Conservation (phyloP, 2,329 filamentous ascomycete species). For the Conoideocrella luteorostrata region DNA sequence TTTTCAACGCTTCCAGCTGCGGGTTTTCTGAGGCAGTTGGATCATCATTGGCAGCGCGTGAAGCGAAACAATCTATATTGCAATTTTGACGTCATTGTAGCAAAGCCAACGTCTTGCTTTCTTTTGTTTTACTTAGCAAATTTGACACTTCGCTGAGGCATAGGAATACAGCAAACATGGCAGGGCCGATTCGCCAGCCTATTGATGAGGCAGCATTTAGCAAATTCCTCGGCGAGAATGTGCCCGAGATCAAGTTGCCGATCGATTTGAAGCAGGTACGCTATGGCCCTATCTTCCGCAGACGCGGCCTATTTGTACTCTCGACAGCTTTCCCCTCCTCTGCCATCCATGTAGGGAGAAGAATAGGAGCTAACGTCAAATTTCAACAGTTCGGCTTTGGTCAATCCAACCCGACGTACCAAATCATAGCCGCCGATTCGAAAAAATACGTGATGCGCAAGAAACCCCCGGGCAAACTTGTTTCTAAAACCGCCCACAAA, state of each 20-base stretch:
- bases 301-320: no score
- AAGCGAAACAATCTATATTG: no score
- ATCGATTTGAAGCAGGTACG: slow-evolving; percentile 82
- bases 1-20: no score
- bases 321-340: background rate
- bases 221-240: slow-evolving; percentile 67
- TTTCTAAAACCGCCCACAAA: slow-evolving; percentile 90
- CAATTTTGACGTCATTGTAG: no score
- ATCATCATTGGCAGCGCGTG: no score
- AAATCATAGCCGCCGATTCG: slow-evolving; percentile 66
- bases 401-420: slow-evolving; percentile 96
- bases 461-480: slow-evolving; percentile 90
- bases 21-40: no score
- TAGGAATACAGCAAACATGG: slow-evolving; percentile 49
- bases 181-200: slow-evolving; percentile 80
- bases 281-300: background rate
- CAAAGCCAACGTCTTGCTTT: no score
- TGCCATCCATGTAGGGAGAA: no score
- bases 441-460: slow-evolving; percentile 85
- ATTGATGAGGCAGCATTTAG: slow-evolving; percentile 78
- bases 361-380: slow-evolving; percentile 1
- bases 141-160: no score
- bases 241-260: slow-evolving; percentile 78
- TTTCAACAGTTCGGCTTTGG: slow-evolving; percentile 79
- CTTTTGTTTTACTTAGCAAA: no score